Conservation (phyloP, 768 basidiomycete species). For the Tricholoma flavovirens region DNA sequence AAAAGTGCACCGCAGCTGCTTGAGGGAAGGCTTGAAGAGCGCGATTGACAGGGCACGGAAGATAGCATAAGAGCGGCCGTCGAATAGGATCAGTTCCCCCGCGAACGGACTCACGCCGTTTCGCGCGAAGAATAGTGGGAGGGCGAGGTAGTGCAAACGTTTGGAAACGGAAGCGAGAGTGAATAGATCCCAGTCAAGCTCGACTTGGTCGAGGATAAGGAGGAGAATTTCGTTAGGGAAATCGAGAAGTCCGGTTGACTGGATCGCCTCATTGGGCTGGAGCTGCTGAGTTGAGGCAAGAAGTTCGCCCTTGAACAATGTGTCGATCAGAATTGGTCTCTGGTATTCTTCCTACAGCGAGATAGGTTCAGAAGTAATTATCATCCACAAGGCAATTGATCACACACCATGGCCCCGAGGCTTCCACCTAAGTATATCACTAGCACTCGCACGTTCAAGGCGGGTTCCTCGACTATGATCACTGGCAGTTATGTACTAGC, state of each 20-base stretch:
- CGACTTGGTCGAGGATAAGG: conserved; percentile 5
- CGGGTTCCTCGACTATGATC: no score
- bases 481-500: no score
- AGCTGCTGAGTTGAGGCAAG: neutral
- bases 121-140: conserved; percentile 21
- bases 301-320: neutral
- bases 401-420: neutral
- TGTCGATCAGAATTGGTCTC: neutral
- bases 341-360: neutral
- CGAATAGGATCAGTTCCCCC: conserved; percentile 17
- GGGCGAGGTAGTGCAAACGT: conserved; percentile 21
- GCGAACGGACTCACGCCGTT: conserved; percentile 13
- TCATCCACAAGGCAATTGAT: no score
- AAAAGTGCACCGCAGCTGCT: conserved; percentile 10
- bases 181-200: conserved; percentile 18
- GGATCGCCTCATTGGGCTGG: neutral
- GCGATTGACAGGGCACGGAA: conserved; percentile 14
- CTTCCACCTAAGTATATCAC: no score
- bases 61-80: conserved; percentile 14
- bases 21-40: conserved; percentile 15
- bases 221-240: conserved; percentile 28
- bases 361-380: neutral
- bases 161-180: conserved; percentile 16
- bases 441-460: no score
- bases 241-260: conserved; percentile 9